These are phyloP conservation scores for Dioscorea dumetorum DNA, from an alignment of 106 monocot species.

Conservation along the genomic window DNA sequence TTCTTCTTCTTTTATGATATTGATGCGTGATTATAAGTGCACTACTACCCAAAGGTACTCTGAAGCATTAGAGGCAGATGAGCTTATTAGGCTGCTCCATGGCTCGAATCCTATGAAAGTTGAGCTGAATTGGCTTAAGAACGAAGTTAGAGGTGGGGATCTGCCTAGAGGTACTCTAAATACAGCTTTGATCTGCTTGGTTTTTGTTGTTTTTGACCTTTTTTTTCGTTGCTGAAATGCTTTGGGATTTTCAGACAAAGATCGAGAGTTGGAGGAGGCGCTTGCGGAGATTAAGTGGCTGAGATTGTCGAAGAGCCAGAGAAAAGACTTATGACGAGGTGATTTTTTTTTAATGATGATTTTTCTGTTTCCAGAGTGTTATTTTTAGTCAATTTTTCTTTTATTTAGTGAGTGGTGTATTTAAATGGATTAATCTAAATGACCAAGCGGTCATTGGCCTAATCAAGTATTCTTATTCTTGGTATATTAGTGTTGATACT, in stretches of 20 bases:
- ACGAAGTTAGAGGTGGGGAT: slow-evolving; percentile 78
- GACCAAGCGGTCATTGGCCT: no score
- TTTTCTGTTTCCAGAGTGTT: no score
- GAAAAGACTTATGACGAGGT: slow-evolving; percentile 96
- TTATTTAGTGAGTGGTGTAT: neutral
- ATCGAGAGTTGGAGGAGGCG: slow-evolving; percentile 87
- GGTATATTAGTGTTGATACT: no score
- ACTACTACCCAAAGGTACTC: no score
- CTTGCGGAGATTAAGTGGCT: slow-evolving; percentile 88
- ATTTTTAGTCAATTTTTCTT: neutral
- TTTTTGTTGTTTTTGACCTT: neutral
- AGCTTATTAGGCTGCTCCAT: slow-evolving; percentile 67
- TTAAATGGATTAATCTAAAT: no score
- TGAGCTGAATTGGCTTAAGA: slow-evolving; percentile 80
- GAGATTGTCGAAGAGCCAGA: slow-evolving; percentile 73
- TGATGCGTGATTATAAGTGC: no score
- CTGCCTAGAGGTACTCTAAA: no score
- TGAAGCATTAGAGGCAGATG: slow-evolving; percentile 65
- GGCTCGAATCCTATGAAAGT: slow-evolving; percentile 78
- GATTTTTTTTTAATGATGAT: neutral
- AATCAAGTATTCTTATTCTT: no score
- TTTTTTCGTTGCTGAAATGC: neutral
- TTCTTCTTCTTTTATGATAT: no score
- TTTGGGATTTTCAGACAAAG: slow-evolving; percentile 55
- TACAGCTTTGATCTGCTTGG: slow-evolving; percentile 4